These are phyloP conservation scores for Pythium phragmitis DNA, from an alignment of 352 stramenopile species.

Conservation along the genomic window DNA sequence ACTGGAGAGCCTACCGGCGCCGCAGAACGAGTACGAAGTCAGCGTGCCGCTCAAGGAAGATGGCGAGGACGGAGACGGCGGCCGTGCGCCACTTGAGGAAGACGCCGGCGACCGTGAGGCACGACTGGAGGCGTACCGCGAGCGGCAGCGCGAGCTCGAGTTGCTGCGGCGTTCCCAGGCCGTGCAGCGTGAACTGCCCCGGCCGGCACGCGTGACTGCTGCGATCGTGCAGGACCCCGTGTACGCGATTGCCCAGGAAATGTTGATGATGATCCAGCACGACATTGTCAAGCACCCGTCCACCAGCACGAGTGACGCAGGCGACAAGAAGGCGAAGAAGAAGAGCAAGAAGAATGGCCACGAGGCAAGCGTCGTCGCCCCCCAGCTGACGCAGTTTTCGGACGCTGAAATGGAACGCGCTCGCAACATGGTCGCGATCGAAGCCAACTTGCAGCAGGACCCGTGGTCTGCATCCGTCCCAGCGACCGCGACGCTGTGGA, in stretches of 20 bases:
- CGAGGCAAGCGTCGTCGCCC: constrained; percentile 23
- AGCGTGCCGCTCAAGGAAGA: constrained; percentile 60
- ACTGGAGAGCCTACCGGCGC: constrained; percentile 72
- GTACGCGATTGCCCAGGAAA: constrained; percentile 50
- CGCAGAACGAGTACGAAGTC: constrained; percentile 86
- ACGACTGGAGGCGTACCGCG: constrained; percentile 36
- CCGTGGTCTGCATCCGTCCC: constrained; percentile 39
- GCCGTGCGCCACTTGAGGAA: constrained; percentile 38
- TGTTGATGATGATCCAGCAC: constrained; percentile 63
- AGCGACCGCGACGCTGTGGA: constrained; percentile 36
- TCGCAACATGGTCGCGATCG: constrained; percentile 77
- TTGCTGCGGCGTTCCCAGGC: constrained; percentile 59
- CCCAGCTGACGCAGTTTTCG: constrained; percentile 43
- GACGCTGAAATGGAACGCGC: constrained; percentile 67
- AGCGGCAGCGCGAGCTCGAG: constrained; percentile 53
- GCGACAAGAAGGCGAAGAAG: constrained; percentile 65
- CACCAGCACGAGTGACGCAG: constrained; percentile 30
- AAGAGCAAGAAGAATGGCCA: constrained; percentile 52
- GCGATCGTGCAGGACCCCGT: constrained; percentile 45
- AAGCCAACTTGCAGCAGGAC: constrained; percentile 53
- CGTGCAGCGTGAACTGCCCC: constrained; percentile 69
- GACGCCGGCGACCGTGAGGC: constrained; percentile 85
- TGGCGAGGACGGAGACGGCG: constrained; percentile 40
- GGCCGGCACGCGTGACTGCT: constrained; percentile 60
- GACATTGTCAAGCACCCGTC: constrained; percentile 57